Conservation (phyloP, 768 basidiomycete species). For the Mycena kentingensis region DNA sequence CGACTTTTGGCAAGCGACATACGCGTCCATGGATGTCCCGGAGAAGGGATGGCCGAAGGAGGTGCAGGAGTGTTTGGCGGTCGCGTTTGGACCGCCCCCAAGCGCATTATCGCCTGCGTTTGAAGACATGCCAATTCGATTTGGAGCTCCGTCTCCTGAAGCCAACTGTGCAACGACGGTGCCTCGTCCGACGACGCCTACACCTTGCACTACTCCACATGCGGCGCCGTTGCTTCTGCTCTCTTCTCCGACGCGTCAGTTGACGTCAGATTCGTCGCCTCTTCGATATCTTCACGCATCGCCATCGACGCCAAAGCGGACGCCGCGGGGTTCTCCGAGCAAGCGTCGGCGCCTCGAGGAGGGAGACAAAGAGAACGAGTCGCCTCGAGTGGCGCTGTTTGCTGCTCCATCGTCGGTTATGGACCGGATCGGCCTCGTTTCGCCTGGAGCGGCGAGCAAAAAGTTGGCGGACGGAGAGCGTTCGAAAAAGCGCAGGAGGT, state of each 20-base stretch:
- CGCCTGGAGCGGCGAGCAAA: slow-evolving; percentile 44
- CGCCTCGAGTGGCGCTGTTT: slow-evolving; percentile 35
- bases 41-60: slow-evolving; percentile 55
- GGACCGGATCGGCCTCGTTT: slow-evolving; percentile 48
- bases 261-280: slow-evolving; percentile 28
- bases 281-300: slow-evolving; percentile 32
- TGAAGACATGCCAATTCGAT: slow-evolving; percentile 9
- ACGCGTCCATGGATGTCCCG: slow-evolving; percentile 43
- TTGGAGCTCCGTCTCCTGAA: slow-evolving; percentile 17
- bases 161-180: slow-evolving; percentile 6
- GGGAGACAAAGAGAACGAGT: slow-evolving; percentile 63
- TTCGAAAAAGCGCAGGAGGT: slow-evolving; percentile 34
- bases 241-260: too few relatives aligned
- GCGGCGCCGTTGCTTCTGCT: slow-evolving; percentile 25
- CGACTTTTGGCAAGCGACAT: slow-evolving; percentile 63
- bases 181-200: slow-evolving; percentile 21
- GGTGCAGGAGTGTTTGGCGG: slow-evolving; percentile 36
- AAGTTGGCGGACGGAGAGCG: slow-evolving; percentile 40
- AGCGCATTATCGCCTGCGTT: slow-evolving; percentile 17
- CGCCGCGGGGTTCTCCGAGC: slow-evolving; percentile 35
- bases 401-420: slow-evolving; percentile 40
- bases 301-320: slow-evolving; percentile 39
- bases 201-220: slow-evolving; percentile 18
- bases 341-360: slow-evolving; percentile 36
- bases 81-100: slow-evolving; percentile 4